Percentiles rank a stretch among this genome's conserved stretches.
phyloP scores from a whole-genome alignment of 1,284 basidiomycete genomes.

The Rhodotorula sp. region DNA sequence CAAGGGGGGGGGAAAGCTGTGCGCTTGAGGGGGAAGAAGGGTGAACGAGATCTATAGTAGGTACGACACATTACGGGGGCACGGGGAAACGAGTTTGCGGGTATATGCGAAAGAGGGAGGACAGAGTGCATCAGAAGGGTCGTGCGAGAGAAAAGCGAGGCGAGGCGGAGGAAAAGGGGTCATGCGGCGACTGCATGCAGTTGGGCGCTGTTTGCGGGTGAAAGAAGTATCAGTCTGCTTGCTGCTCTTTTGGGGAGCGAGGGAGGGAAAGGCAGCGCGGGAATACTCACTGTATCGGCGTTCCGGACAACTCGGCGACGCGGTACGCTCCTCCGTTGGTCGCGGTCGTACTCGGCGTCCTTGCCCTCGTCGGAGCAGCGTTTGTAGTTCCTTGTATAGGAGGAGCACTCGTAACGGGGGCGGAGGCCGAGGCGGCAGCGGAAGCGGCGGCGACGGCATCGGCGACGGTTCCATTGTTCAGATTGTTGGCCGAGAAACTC shows the following conservation, averaged over 20 bases:
- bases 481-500: constrained; percentile 14
- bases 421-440: neutral
- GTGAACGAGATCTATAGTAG: neutral
- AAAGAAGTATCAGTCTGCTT: neutral
- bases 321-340: constrained; percentile 1
- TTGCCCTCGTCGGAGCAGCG: neutral
- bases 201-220: neutral
- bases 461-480: neutral
- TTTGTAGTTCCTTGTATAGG: neutral
- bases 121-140: neutral
- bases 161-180: neutral
- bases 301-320: constrained; percentile 3
- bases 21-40: neutral
- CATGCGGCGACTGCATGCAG: constrained; percentile 5
- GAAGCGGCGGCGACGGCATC: neutral
- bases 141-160: neutral
- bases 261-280: no score
- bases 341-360: constrained; percentile 6
- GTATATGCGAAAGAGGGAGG: neutral
- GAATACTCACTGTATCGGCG: neutral
- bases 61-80: neutral
- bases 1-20: neutral
- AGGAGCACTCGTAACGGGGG: no score
- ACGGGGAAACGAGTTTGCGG: neutral
- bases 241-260: no score